Percentiles rank a stretch among this genome's conserved stretches.
Conservation (phyloP, 106 monocot species). For the Triglochin maritima region DNA sequence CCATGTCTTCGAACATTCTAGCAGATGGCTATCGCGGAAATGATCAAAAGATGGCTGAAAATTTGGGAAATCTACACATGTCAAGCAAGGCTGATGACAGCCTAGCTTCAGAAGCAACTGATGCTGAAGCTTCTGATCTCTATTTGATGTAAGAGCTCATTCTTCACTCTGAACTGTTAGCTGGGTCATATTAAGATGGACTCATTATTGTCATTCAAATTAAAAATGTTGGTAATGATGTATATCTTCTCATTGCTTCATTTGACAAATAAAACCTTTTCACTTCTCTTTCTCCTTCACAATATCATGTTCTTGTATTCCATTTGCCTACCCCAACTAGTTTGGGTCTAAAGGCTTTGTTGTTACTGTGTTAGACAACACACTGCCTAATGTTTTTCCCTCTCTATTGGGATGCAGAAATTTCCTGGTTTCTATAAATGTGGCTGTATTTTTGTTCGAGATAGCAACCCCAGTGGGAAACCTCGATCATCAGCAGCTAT, state of each 20-base stretch:
- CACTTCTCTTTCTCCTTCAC: neutral
- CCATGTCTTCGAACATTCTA: neutral
- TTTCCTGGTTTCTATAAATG: constrained; percentile 56
- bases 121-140: constrained; percentile 49
- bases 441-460: constrained; percentile 72
- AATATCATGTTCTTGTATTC: neutral
- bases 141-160: constrained; percentile 47
- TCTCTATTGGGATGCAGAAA: constrained; percentile 42
- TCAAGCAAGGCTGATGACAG: neutral
- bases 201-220: neutral
- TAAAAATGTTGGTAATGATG: neutral
- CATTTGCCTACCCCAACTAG: neutral
- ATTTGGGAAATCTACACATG: neutral
- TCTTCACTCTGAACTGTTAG: neutral
- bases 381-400: neutral
- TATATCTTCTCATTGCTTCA: neutral
- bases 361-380: neutral
- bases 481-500: constrained; percentile 42
- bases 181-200: neutral
- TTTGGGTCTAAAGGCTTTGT: neutral
- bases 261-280: neutral
- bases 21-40: neutral
- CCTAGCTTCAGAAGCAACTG: neutral
- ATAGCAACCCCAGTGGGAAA: constrained; percentile 67
- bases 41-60: neutral